Evolutionary conservation across 2,329 filamentous ascomycete genomes (phyloP).

Genomic region (Leptosphaerulina australis): DNA sequence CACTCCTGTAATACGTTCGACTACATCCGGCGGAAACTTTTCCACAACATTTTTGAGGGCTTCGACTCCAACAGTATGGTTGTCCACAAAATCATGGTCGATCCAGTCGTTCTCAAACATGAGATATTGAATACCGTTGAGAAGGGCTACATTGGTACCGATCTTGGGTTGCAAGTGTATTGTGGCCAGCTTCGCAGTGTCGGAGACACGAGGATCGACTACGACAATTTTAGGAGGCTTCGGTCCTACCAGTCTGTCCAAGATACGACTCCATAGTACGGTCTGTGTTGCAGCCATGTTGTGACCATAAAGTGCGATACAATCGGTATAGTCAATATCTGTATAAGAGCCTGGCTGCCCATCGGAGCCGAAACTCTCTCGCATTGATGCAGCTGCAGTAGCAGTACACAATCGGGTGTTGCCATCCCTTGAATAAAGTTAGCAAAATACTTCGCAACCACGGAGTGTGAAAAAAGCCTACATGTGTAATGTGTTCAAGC

Average conservation of each 20-base stretch:
- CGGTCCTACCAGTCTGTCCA: conserved; percentile 10
- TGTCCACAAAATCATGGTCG: conserved; percentile 9
- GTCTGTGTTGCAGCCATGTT: conserved; percentile 17
- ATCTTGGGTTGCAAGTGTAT: conserved; percentile 15
- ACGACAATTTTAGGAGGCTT: conserved; percentile 13
- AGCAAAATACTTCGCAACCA: not conserved
- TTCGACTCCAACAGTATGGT: conserved; percentile 12
- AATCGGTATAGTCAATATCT: conserved; percentile 17
- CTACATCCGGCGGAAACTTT: conserved; percentile 9
- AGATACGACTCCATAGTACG: conserved; percentile 8
- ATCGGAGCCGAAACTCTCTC: conserved; percentile 14
- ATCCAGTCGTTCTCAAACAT: conserved; percentile 17
- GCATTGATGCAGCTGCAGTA: conserved; percentile 14
- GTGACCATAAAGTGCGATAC: conserved; percentile 12
- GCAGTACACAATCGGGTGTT: conserved; percentile 16
- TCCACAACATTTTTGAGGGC: conserved; percentile 5
- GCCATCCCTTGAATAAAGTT: not conserved
- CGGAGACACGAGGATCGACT: conserved; percentile 12
- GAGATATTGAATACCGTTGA: conserved; percentile 15
- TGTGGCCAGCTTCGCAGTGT: conserved; percentile 16
- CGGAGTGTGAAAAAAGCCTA: not conserved
- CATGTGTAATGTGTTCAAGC: conserved; percentile 16
- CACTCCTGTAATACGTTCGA: conserved; percentile 12
- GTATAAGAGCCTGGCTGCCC: conserved; percentile 15
- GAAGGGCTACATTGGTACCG: conserved; percentile 15